phyloP scores from a whole-genome alignment of 305 asterid genomes.

The Salvia sclarea region DNA sequence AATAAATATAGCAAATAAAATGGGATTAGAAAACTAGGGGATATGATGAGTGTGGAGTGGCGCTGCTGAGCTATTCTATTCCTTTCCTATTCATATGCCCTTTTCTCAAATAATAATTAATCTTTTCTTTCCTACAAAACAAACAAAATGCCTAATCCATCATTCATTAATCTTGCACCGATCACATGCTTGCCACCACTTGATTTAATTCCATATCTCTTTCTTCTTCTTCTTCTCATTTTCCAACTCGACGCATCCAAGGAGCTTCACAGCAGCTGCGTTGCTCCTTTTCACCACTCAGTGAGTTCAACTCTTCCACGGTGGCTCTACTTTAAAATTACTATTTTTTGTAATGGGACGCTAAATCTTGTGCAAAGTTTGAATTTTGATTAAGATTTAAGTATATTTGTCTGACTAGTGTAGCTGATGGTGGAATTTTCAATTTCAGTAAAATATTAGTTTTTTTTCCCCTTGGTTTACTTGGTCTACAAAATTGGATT shows the following conservation, averaged over 20 bases:
- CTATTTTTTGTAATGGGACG: not conserved
- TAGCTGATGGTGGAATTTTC: constrained; percentile 4
- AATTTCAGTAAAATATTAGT: not conserved
- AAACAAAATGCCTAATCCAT: constrained; percentile 30
- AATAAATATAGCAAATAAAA: not conserved
- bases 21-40: constrained; percentile 1
- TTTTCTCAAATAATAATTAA: constrained; percentile 23
- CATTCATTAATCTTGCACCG: constrained; percentile 24
- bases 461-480: not conserved
- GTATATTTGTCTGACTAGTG: constrained; percentile 3
- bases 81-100: not conserved
- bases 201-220: constrained; percentile 24
- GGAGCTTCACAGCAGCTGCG: constrained; percentile 29
- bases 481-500: not conserved
- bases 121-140: constrained; percentile 7
- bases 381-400: not conserved
- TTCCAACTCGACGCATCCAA: constrained; percentile 19
- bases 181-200: constrained; percentile 37
- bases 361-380: not conserved
- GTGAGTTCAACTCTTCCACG: constrained; percentile 23
- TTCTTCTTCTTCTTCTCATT: constrained; percentile 13
- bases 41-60: constrained; percentile 29
- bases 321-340: not conserved
- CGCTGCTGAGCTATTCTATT: constrained; percentile 6
- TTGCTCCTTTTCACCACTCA: constrained; percentile 24